A percentile compares a stretch with the other conserved stretches of the same genome.
phyloP scores from a whole-genome alignment of 129 eudicot species.

The Apium graveolens region DNA sequence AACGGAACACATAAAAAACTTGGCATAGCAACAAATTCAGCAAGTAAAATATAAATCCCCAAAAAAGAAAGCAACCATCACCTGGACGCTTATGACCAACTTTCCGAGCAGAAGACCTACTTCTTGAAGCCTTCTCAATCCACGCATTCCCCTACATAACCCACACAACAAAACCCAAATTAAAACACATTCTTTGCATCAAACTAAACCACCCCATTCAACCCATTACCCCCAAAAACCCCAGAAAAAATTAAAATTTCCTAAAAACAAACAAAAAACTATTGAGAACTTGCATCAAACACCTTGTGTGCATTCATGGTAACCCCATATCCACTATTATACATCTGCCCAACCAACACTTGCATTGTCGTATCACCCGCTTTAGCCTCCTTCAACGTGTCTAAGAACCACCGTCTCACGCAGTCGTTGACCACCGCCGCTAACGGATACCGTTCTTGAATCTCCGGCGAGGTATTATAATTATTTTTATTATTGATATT shows the following conservation, averaged over 20 bases:
- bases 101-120: slow-evolving; percentile 42
- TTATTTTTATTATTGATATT: neutral
- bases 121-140: slow-evolving; percentile 50
- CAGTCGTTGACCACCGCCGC: slow-evolving; percentile 71
- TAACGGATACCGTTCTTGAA: slow-evolving; percentile 47
- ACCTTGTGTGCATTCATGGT: slow-evolving; percentile 58
- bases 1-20: slow-evolving; percentile 4
- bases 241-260: neutral
- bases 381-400: slow-evolving; percentile 63
- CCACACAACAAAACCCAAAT: slow-evolving; percentile 7
- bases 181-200: neutral
- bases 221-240: neutral
- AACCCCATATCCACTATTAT: slow-evolving; percentile 66
- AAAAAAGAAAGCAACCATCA: slow-evolving; percentile 1
- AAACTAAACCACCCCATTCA: neutral
- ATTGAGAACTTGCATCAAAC: slow-evolving; percentile 17
- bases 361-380: slow-evolving; percentile 73
- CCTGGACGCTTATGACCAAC: slow-evolving; percentile 55
- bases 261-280: neutral
- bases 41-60: neutral
- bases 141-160: slow-evolving; percentile 61
- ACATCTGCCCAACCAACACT: slow-evolving; percentile 95
- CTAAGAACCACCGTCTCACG: slow-evolving; percentile 72
- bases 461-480: slow-evolving; percentile 12
- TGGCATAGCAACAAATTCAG: slow-evolving; percentile 3